Percentiles rank a stretch among this genome's conserved stretches.
phyloP scores from a whole-genome alignment of 768 basidiomycete species.

The Pisolithus orientalis region DNA sequence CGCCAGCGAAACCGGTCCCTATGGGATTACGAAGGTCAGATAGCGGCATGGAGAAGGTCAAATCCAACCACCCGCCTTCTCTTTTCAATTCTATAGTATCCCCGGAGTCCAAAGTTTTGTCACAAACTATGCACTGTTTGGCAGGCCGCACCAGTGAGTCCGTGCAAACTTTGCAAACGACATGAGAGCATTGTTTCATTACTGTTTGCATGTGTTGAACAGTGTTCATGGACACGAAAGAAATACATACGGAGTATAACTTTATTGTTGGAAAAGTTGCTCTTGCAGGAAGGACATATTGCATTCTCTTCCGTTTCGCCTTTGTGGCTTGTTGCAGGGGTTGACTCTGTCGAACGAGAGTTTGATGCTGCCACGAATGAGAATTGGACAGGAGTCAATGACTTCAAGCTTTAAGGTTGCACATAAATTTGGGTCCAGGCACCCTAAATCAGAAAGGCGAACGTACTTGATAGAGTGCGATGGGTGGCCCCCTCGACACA shows the following conservation, averaged over 20 bases:
- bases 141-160: conserved; percentile 77
- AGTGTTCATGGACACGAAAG: background rate
- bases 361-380: conserved; percentile 40
- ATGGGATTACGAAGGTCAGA: conserved; percentile 3
- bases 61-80: conserved; percentile 56
- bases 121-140: conserved; percentile 86
- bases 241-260: conserved; percentile 56
- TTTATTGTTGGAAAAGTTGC: conserved; percentile 71
- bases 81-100: conserved; percentile 81
- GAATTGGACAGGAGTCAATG: conserved; percentile 77
- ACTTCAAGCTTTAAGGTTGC: conserved; percentile 58
- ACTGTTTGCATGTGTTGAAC: conserved; percentile 35
- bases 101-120: conserved; percentile 52
- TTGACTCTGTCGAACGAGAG: conserved; percentile 33
- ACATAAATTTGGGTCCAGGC: background rate
- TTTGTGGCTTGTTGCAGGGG: conserved; percentile 29
- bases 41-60: background rate
- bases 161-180: conserved; percentile 85
- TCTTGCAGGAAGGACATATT: conserved; percentile 88
- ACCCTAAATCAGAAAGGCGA: background rate
- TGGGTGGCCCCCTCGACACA: conserved; percentile 78
- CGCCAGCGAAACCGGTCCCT: conserved; percentile 93
- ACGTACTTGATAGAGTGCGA: conserved; percentile 74
- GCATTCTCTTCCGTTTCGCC: conserved; percentile 45
- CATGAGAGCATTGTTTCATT: conserved; percentile 85